Base-by-base conservation (phyloP, 192 early-diverging fungal species). In the Diversispora epigaea region DNA sequence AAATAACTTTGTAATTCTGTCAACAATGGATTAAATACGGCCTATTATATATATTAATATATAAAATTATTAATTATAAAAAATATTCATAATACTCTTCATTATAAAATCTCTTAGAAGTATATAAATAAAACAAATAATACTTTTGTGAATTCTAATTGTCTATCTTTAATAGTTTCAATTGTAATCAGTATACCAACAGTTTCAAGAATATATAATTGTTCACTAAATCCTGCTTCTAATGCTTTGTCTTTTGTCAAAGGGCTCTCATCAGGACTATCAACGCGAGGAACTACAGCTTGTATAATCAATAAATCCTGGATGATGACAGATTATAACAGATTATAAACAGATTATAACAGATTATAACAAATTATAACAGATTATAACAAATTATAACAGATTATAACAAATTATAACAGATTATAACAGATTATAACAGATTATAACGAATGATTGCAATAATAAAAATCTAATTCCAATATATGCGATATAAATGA, bases 141-240 rank as follows among this genome's bases (percentile, higher is more conserved):
- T 66, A 75, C 73, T 43, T 75, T 56, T 75, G 62, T 25, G 57
- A 85, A 86, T 75, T 93, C 86, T 74, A 88, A 86, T 84, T 95
- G 94, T 62, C 89, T 88, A 47, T 84, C 82, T 45, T 84, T 79
- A 58, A 94, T 81, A 69, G 76, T 82, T 15, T 92, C 89, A 32
- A 89, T 80, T n/a, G 96, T 91, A 78, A 97, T 96, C 80, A 97
- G 82, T 54, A 91, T 86, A n/a, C 96, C 96, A 72, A 92, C 93
- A 8, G 94, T 89, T 80, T 98, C 96, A 84, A 95, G 97, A 46
- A 97, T 77, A 80, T 92, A 96, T 39, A 93, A 77, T 80, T 97
- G 95, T 66, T 89, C 90, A 75, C 91, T 89, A 72, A 92, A 94
- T 62, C 88, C 83, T 22, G 86, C 85, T 70, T 80, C 80, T n/a